Base-by-base conservation (phyloP, 2,329 filamentous ascomycete species). In the Hortaea sp. region DNA sequence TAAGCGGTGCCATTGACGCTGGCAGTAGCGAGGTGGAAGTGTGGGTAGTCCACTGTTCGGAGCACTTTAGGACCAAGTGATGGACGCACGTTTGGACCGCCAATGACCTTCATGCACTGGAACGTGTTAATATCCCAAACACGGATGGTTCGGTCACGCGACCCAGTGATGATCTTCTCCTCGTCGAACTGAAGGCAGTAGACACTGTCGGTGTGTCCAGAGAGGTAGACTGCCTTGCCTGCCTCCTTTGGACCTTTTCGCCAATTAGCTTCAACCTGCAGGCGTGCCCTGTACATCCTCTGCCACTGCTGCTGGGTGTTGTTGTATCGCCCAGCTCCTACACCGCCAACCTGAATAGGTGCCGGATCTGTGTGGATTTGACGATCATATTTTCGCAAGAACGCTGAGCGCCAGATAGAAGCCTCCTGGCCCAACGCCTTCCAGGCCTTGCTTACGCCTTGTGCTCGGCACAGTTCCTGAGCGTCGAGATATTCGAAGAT, bases 101-200 rank as follows among this genome's bases (percentile, higher is more conserved):
- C 90, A 57, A 98, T 90, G 41, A 97, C 79, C 49, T 90, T 82
- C 44, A 81, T 75, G 65, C 92, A 98, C 55, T 85, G 76, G 62
- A 88, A 84, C 7, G 86, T 94, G 57, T 85, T 82, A 71, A 95
- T 85, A 65, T 97, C 88, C 92, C 92, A 98, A 30, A 98, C 80
- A 43, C 92, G 85, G 56, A 98, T 92, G 0, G 92, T 97, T 63
- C 87, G 86, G 67, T 98, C 92, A 51, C 92, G 83, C 7, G 90
- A 95, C 29, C 92, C 92, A 2, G 92, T 97, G 54, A 98, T 89
- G 61, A 97, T 95, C 67, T 97, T 98, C 62, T 85, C 76, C 83
- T 97, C 90, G 64, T 98, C 92, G 63, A 97, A 98, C 63, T 98
- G 92, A 47, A 94, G 79, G 66, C 92, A 98, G 69, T 98, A 98